phyloP scores from a whole-genome alignment of 441 rosid genomes.

The Adansonia grandidieri region DNA sequence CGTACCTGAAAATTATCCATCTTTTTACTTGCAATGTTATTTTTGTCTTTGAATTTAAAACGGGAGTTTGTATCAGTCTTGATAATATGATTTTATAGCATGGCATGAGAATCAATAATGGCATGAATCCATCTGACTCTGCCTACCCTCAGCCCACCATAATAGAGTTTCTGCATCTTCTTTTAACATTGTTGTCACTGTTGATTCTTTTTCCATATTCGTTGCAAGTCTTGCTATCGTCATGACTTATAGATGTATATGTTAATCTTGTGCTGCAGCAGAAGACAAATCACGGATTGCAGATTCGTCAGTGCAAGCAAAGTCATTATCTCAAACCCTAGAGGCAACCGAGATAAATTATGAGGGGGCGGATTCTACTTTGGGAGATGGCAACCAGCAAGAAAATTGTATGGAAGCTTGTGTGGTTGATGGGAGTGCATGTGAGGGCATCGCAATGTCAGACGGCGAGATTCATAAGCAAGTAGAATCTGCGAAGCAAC shows the following conservation, averaged over 20 bases:
- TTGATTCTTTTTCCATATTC: not conserved
- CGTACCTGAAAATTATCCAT: too few species aligned
- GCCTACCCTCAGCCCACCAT: not conserved
- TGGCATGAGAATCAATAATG: not conserved
- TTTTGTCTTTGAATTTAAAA: not conserved
- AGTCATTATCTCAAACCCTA: constrained; percentile 40
- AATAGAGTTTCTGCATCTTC: not conserved
- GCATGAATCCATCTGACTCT: not conserved
- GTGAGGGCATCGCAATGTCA: constrained; percentile 40
- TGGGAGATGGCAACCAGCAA: constrained; percentile 33
- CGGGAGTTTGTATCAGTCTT: not conserved
- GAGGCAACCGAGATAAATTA: constrained; percentile 42
- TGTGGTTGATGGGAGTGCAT: constrained; percentile 35
- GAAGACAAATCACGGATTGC: constrained; percentile 14
- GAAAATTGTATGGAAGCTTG: constrained; percentile 50
- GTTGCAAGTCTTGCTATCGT: not conserved
- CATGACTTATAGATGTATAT: not conserved
- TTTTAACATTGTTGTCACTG: not conserved
- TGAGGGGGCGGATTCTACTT: constrained; percentile 43
- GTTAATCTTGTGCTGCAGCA: constrained; percentile 1
- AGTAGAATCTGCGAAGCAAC: constrained; percentile 49
- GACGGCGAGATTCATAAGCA: constrained; percentile 53
- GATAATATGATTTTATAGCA: not conserved
- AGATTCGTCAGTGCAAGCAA: constrained; percentile 44
- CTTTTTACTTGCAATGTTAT: not conserved